phyloP scores from a whole-genome alignment of 257 asterid species.

The Rauvolfia tetraphylla region DNA sequence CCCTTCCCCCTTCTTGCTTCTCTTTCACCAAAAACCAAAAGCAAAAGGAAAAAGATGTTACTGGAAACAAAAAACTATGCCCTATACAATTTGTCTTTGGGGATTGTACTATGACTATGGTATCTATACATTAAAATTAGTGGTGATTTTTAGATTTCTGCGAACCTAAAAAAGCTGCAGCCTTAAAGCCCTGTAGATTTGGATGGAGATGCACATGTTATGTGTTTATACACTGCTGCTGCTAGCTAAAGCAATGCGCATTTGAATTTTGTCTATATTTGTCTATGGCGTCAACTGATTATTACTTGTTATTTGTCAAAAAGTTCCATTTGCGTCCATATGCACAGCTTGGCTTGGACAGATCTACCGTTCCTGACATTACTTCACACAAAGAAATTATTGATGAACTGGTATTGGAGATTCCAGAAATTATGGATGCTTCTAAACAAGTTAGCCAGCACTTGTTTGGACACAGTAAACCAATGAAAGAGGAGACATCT shows the following conservation, averaged over 20 bases:
- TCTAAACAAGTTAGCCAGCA: slow-evolving; percentile 43
- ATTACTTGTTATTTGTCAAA: slow-evolving; percentile 14
- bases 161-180: neutral
- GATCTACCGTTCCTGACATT: slow-evolving; percentile 53
- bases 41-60: neutral
- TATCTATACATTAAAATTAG: neutral
- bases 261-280: slow-evolving; percentile 2
- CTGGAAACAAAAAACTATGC: neutral
- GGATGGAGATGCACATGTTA: neutral
- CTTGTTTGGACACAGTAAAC: slow-evolving; percentile 34
- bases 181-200: neutral
- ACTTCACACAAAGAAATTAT: slow-evolving; percentile 56
- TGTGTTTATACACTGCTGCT: neutral
- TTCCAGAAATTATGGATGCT: slow-evolving; percentile 76
- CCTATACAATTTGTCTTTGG: neutral
- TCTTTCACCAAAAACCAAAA: neutral
- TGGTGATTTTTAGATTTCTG: neutral
- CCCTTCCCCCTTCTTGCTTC: neutral
- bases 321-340: slow-evolving; percentile 83
- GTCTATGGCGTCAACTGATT: slow-evolving; percentile 14
- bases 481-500: slow-evolving; percentile 15
- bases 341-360: slow-evolving; percentile 82
- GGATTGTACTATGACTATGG: neutral
- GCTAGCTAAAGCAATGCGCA: neutral
- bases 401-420: slow-evolving; percentile 59